These are phyloP conservation scores for Xylaria sp. DNA, from an alignment of 2,329 filamentous ascomycete genomes.

Conservation along the genomic window DNA sequence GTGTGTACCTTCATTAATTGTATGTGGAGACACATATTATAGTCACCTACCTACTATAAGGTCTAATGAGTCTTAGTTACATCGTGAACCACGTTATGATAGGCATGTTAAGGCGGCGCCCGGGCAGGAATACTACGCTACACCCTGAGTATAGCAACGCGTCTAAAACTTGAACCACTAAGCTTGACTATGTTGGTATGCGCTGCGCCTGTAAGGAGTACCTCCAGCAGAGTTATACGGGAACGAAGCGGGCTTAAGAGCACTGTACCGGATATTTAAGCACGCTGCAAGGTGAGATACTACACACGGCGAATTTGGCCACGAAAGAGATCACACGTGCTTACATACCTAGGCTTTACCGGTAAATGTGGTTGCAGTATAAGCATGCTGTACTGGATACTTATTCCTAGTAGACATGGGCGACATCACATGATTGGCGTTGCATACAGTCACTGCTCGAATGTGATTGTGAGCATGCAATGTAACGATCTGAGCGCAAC, in stretches of 20 bases:
- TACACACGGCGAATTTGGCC: slow-evolving; percentile 18
- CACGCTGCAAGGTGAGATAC: neutral
- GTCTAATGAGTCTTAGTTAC: neutral
- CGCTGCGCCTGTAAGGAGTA: neutral
- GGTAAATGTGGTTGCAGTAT: neutral
- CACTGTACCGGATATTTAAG: no score
- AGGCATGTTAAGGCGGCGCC: slow-evolving; percentile 2
- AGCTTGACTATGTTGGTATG: neutral
- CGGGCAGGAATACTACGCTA: neutral
- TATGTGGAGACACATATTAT: slow-evolving; percentile 1
- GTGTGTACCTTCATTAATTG: neutral
- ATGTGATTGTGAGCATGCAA: slow-evolving; percentile 23
- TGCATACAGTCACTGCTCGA: slow-evolving; percentile 9
- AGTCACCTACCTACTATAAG: neutral
- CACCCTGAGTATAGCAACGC: neutral
- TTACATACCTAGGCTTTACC: neutral
- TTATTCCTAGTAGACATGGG: neutral
- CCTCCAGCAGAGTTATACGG: slow-evolving; percentile 1
- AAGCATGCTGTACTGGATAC: slow-evolving; percentile 1
- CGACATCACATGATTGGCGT: slow-evolving; percentile 23
- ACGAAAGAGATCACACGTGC: neutral
- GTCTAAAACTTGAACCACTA: neutral
- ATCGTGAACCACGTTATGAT: slow-evolving; percentile 6
- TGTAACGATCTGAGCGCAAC: slow-evolving; percentile 18
- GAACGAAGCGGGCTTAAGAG: neutral